Conservation (phyloP, 1,284 basidiomycete species). For the Cystobasidium sp. region DNA sequence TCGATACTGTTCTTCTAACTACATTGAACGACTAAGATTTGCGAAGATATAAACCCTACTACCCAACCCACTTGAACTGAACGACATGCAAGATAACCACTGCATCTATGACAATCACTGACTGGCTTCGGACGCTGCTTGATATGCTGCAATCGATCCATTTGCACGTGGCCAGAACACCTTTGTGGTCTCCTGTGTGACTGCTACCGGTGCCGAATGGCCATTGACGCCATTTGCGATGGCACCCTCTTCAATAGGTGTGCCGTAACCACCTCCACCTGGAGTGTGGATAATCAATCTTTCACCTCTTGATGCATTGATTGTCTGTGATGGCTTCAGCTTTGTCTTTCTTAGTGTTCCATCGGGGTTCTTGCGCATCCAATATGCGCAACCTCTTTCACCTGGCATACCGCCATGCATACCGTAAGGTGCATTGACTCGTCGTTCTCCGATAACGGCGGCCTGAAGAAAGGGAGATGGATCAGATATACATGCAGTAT, state of each 20-base stretch:
- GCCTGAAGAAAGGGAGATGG: slow-evolving; percentile 44
- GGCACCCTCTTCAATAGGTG: slow-evolving; percentile 47
- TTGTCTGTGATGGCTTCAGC: slow-evolving; percentile 63
- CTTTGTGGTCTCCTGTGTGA: slow-evolving; percentile 7
- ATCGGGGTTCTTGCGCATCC: slow-evolving; percentile 54
- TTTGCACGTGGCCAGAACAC: slow-evolving; percentile 27
- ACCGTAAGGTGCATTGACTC: slow-evolving; percentile 87
- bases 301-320: slow-evolving; percentile 84
- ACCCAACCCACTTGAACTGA: too few species aligned
- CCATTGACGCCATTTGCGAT: slow-evolving; percentile 14
- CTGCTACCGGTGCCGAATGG: not conserved
- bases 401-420: slow-evolving; percentile 83
- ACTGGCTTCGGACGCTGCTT: slow-evolving; percentile 25
- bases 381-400: slow-evolving; percentile 63
- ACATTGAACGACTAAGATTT: too few species aligned
- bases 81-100: too few species aligned
- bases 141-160: slow-evolving; percentile 28
- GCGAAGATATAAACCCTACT: too few species aligned
- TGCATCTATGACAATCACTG: slow-evolving; percentile 1
- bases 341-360: slow-evolving; percentile 48
- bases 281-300: slow-evolving; percentile 82
- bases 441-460: slow-evolving; percentile 65
- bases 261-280: slow-evolving; percentile 89
- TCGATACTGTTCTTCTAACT: too few species aligned
- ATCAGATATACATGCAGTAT: slow-evolving; percentile 42